Percentiles rank a stretch among this genome's conserved stretches.
These are phyloP conservation scores for Furcasterigmium sp. DNA, from an alignment of 2,329 filamentous ascomycete species.

Conservation along the genomic window DNA sequence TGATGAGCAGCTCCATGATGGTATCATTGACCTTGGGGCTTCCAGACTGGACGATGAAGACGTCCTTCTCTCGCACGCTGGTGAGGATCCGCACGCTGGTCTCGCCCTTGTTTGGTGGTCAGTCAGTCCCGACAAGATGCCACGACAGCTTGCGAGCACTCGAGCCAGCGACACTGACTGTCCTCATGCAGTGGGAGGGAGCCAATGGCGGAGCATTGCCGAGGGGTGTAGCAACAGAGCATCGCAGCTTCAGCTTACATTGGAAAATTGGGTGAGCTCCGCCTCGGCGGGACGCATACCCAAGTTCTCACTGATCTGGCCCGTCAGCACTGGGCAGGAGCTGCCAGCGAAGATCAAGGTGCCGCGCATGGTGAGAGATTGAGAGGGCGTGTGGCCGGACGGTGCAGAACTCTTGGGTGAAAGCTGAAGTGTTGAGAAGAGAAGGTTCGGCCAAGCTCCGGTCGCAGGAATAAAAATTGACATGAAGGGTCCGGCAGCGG, in stretches of 20 bases:
- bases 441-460: background rate
- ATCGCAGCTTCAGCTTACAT: slow-evolving; percentile 44
- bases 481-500: slow-evolving; percentile 3
- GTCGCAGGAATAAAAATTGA: background rate
- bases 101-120: slow-evolving; percentile 49
- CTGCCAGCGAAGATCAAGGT: slow-evolving; percentile 65
- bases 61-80: slow-evolving; percentile 92
- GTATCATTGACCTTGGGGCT: slow-evolving; percentile 96
- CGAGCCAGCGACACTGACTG: background rate
- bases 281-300: slow-evolving; percentile 60
- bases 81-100: slow-evolving; percentile 65
- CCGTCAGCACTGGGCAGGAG: slow-evolving; percentile 59
- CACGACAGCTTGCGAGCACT: slow-evolving; percentile 6
- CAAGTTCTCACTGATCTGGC: slow-evolving; percentile 63
- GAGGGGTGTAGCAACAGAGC: slow-evolving; percentile 15
- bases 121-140: slow-evolving; percentile 20
- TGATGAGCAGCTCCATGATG: slow-evolving; percentile 98
- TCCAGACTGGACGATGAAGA: slow-evolving; percentile 97
- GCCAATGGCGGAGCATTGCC: slow-evolving; percentile 7
- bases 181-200: slow-evolving; percentile 5
- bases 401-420: background rate
- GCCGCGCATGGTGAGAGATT: slow-evolving; percentile 49
- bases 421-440: background rate
- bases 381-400: slow-evolving; percentile 13
- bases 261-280: slow-evolving; percentile 66